Conservation (phyloP, 768 basidiomycete species). For the Mycena capillaripes region DNA sequence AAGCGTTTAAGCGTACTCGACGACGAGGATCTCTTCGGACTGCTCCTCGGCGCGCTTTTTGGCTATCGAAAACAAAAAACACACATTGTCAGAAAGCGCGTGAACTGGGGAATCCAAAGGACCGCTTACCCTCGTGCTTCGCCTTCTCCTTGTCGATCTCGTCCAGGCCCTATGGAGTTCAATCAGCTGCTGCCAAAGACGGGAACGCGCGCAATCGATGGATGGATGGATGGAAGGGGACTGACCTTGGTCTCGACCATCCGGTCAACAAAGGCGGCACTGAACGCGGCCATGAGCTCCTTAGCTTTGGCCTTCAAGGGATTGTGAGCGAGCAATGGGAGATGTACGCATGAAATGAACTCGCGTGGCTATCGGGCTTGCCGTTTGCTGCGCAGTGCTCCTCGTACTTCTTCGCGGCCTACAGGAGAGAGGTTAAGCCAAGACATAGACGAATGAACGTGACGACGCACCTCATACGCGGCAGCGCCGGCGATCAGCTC, state of each 20-base stretch:
- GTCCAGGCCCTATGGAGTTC: slow-evolving; percentile 24
- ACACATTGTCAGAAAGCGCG: not conserved
- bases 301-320: too few relatives aligned
- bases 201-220: too few relatives aligned
- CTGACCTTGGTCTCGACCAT: slow-evolving; percentile 34
- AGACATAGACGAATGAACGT: not conserved
- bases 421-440: not conserved
- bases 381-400: slow-evolving; percentile 66
- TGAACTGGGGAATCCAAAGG: not conserved
- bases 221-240: not conserved
- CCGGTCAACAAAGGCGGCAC: slow-evolving; percentile 61
- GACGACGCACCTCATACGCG: slow-evolving; percentile 64
- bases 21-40: slow-evolving; percentile 9
- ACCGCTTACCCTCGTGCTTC: slow-evolving; percentile 24
- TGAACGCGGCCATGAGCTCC: slow-evolving; percentile 69
- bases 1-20: not conserved
- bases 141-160: slow-evolving; percentile 26
- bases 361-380: slow-evolving; percentile 61
- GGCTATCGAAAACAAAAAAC: not conserved
- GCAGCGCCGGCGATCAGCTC: slow-evolving; percentile 79
- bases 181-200: not conserved
- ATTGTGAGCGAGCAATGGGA: too few relatives aligned
- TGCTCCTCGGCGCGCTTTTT: slow-evolving; percentile 28
- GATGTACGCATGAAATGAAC: too few relatives aligned
- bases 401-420: slow-evolving; percentile 78